Conservation (phyloP, 257 asterid species). For the Solanum pinnatisectum region DNA sequence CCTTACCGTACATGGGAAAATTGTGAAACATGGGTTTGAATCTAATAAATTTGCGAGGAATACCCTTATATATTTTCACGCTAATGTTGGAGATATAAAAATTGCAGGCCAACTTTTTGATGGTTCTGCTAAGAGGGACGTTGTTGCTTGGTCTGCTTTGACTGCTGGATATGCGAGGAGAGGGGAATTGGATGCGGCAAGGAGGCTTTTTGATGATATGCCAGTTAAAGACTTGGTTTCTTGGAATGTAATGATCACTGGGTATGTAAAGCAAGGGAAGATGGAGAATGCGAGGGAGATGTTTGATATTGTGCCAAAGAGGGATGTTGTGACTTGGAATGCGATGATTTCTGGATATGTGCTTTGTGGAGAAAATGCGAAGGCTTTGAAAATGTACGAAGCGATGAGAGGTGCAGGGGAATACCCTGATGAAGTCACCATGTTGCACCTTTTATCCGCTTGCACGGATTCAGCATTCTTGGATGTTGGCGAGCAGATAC, state of each 20-base stretch:
- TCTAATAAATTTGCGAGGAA: constrained; percentile 50
- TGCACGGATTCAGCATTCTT: constrained; percentile 54
- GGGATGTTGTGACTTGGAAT: constrained; percentile 71
- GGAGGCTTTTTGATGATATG: constrained; percentile 49
- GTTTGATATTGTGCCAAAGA: constrained; percentile 37
- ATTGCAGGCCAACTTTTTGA: constrained; percentile 42
- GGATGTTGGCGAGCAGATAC: constrained; percentile 58
- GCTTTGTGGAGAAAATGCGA: constrained; percentile 24
- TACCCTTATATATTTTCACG: constrained; percentile 58
- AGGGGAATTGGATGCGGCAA: constrained; percentile 41
- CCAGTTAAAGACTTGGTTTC: constrained; percentile 64
- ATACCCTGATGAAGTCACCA: constrained; percentile 54
- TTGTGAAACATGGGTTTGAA: constrained; percentile 55
- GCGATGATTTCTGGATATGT: constrained; percentile 61
- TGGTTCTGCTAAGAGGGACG: constrained; percentile 34
- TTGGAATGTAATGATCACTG: constrained; percentile 77
- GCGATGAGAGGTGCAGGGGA: constrained; percentile 41
- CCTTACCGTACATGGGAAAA: constrained; percentile 43
- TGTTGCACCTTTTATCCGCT: constrained; percentile 66
- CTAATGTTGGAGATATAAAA: constrained; percentile 49
- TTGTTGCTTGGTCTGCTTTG: constrained; percentile 80
- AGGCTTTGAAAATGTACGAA: constrained; percentile 49
- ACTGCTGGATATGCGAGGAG: constrained; percentile 62
- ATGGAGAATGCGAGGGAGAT: constrained; percentile 53
- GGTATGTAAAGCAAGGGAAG: constrained; percentile 54